phyloP scores from a whole-genome alignment of 2,329 filamentous ascomycete species.

The Helminthosporium solani region DNA sequence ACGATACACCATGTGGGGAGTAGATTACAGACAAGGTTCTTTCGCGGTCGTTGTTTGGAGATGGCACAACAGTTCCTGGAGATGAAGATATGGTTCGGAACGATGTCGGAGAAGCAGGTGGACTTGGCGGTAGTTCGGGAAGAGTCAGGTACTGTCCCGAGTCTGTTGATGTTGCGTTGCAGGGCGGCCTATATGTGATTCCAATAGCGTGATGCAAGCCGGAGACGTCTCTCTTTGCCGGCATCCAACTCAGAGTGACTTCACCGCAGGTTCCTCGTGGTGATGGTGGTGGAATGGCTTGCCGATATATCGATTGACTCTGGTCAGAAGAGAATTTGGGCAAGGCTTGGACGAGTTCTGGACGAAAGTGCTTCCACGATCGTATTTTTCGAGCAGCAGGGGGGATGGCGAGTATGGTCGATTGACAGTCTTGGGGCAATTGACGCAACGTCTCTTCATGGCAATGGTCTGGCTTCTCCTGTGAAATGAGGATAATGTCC shows the following conservation, averaged over 20 bases:
- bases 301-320: slow-evolving; percentile 45
- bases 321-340: slow-evolving; percentile 46
- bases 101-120: slow-evolving; percentile 36
- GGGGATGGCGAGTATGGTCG: slow-evolving; percentile 66
- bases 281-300: slow-evolving; percentile 57
- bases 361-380: slow-evolving; percentile 68
- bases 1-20: slow-evolving; percentile 63
- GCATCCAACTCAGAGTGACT: slow-evolving; percentile 68
- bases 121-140: slow-evolving; percentile 28
- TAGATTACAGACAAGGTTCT: slow-evolving; percentile 62
- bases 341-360: slow-evolving; percentile 47
- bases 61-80: slow-evolving; percentile 35
- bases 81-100: slow-evolving; percentile 36
- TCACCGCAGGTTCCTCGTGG: slow-evolving; percentile 61
- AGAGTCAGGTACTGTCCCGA: slow-evolving; percentile 41
- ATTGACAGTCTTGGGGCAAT: slow-evolving; percentile 56
- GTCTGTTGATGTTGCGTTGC: slow-evolving; percentile 37
- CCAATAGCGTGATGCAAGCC: slow-evolving; percentile 67
- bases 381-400: slow-evolving; percentile 64
- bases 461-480: slow-evolving; percentile 69
- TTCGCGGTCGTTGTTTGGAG: slow-evolving; percentile 37
- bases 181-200: slow-evolving; percentile 68
- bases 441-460: slow-evolving; percentile 68
- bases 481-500: slow-evolving; percentile 60
- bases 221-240: slow-evolving; percentile 60